phyloP scores from a whole-genome alignment of 805 yeast genomes.

The Cyberlindnera samutprakarnensis region DNA sequence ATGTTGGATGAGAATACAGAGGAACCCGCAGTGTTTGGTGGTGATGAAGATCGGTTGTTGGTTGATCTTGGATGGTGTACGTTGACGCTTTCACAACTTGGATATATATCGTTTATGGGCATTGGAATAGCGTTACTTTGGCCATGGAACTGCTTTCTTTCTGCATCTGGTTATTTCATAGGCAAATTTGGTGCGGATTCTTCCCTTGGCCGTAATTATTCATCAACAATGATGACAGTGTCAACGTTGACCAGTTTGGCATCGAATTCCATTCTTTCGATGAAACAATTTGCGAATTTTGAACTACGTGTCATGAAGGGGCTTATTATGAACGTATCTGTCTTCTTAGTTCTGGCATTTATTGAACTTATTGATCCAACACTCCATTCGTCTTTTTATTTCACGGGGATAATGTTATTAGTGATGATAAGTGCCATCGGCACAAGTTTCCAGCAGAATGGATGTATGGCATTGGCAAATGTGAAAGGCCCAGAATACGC shows the following conservation, averaged over 20 bases:
- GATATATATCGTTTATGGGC: slow-evolving; percentile 17
- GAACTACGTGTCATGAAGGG: slow-evolving; percentile 53
- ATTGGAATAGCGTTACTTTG: slow-evolving; percentile 79
- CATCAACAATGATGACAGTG: slow-evolving; percentile 83
- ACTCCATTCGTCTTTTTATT: slow-evolving; percentile 24
- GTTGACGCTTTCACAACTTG: slow-evolving; percentile 4
- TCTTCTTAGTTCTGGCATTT: slow-evolving; percentile 36
- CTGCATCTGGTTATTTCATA: slow-evolving; percentile 74
- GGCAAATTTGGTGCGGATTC: slow-evolving; percentile 46
- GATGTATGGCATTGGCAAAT: slow-evolving; percentile 80
- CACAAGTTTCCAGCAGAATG: slow-evolving; percentile 81
- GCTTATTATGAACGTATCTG: slow-evolving; percentile 43
- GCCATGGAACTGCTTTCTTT: slow-evolving; percentile 94
- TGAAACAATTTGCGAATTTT: slow-evolving; percentile 55
- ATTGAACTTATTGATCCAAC: slow-evolving; percentile 16
- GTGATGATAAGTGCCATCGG: slow-evolving; percentile 66
- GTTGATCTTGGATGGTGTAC: not conserved
- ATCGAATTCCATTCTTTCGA: slow-evolving; percentile 55
- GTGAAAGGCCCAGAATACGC: slow-evolving; percentile 70
- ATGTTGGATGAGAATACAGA: not conserved
- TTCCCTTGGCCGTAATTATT: slow-evolving; percentile 47
- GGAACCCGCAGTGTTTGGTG: not conserved
- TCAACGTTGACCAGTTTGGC: slow-evolving; percentile 63
- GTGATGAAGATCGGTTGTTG: not conserved
- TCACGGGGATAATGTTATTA: slow-evolving; percentile 48